Conservation (phyloP, 208 protist genomes). For the Acanthamoeba sp. region DNA sequence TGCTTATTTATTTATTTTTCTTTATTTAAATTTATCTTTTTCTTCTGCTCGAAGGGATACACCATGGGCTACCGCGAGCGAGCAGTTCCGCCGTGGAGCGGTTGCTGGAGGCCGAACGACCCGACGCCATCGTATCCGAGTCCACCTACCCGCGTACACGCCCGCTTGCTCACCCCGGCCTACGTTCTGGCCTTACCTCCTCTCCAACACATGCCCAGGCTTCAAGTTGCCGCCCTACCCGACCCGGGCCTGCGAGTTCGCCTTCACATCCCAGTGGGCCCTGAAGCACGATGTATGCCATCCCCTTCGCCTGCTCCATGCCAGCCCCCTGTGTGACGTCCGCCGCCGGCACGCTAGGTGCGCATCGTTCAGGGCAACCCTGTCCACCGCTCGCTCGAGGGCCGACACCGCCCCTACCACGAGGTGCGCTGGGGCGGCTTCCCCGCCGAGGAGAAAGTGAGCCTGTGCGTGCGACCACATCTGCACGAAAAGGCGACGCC, state of each 20-base stretch:
- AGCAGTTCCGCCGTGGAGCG: not conserved
- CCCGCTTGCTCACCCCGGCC: not conserved
- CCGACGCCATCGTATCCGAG: not conserved
- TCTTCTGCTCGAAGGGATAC: not conserved
- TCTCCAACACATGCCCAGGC: not conserved
- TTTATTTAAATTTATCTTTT: not conserved
- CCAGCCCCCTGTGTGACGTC: not conserved
- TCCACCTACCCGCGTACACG: not conserved
- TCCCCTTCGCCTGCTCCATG: not conserved
- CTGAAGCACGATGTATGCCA: not conserved
- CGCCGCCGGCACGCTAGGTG: not conserved
- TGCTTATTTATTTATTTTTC: too few relatives aligned
- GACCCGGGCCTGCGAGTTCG: not conserved
- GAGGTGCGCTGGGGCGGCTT: not conserved
- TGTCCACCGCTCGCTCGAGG: not conserved
- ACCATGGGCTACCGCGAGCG: not conserved
- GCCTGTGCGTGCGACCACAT: not conserved
- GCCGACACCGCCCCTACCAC: not conserved
- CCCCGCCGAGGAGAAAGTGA: not conserved
- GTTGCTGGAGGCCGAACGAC: not conserved
- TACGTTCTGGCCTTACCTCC: not conserved
- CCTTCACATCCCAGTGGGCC: not conserved
- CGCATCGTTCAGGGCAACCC: not conserved
- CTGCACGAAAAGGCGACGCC: too few relatives aligned
- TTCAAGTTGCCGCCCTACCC: conserved; percentile 3